Evolutionary conservation across 176 grass and related monocot species (phyloP), one percentile per base, ranked within the genome.

Genomic region (Otatea glauca): DNA sequence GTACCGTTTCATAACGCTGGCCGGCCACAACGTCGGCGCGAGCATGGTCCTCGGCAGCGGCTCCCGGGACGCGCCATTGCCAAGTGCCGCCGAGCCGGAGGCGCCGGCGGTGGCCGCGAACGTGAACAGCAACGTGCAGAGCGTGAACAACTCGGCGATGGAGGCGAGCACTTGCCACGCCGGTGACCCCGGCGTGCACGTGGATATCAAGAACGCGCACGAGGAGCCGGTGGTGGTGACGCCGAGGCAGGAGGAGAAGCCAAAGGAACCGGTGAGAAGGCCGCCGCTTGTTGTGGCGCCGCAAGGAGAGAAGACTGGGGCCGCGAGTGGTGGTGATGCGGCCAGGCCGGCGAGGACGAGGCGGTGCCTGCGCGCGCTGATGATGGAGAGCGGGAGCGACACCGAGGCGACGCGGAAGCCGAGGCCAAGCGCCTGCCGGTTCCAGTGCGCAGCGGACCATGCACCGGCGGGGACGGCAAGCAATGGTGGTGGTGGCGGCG

Each of bases 91-190:
- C 8, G 74, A 82, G 24, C 3, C 23, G 47, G 68, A 54, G 47
- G 15, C 37, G 11, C 21, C 4, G 51, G 11, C 48, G 27, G 76
- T 88, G 35, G 65, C 82, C 55, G n/a, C 89, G 20, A 93, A 89
- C 74, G 83, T 98, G 48, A 98, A 98, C 71, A 98, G 84, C 79
- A 98, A 98, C 59, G 89, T 98, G 56, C 92, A 98, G 77, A 91
- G 68, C 43, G 92, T 95, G 84, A 98, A 95, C 80, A 98, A 98
- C 89, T 98, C 96, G 17, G 43, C 92, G 5, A 74, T 98, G 73
- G 91, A 98, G 29, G 79, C 65, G 24, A 93, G 96, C 87, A 90
- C 91, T 27, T 93, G 89, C 79, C 84, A 54, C 85, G 80, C 77
- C 21, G 88, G 89, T 49, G 78, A 90, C 79, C 92, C 96, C 43